A percentile compares a stretch with the other conserved stretches of the same genome.
Evolutionary conservation across 2,329 filamentous ascomycete genomes (phyloP).

Genomic region (Neoarthrinium moseri): DNA sequence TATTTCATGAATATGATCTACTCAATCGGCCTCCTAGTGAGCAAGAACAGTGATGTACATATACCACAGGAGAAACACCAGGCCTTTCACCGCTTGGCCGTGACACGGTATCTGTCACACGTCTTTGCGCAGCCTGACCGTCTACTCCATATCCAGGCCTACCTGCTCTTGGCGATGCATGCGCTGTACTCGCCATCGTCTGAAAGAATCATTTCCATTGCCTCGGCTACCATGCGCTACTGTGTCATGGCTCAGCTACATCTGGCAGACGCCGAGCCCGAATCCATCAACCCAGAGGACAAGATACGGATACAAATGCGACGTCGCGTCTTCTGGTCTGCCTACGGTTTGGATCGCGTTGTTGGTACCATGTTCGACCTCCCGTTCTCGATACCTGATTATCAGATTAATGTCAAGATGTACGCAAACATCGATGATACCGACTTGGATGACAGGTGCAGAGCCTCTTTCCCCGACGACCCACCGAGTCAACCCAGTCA

Average conservation of each 20-base stretch:
- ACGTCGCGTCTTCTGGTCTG: slow-evolving; percentile 9
- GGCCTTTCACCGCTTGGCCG: slow-evolving; percentile 19
- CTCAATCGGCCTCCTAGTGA: slow-evolving; percentile 19
- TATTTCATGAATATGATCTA: slow-evolving; percentile 28
- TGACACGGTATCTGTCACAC: neutral
- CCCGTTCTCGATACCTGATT: slow-evolving; percentile 7
- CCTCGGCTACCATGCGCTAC: slow-evolving; percentile 7
- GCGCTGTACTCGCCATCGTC: slow-evolving; percentile 7
- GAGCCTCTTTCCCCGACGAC: no score
- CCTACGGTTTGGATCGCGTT: slow-evolving; percentile 8
- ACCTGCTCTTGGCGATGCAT: slow-evolving; percentile 6
- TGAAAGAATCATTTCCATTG: slow-evolving; percentile 3
- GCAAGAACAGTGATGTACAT: slow-evolving; percentile 15
- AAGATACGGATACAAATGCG: slow-evolving; percentile 6
- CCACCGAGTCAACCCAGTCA: neutral
- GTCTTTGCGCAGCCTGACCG: slow-evolving; percentile 4
- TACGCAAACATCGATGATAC: slow-evolving; percentile 9
- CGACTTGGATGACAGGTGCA: no score
- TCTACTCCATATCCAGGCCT: slow-evolving; percentile 10
- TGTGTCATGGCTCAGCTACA: slow-evolving; percentile 8
- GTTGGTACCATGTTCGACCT: slow-evolving; percentile 8
- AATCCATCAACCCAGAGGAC: neutral
- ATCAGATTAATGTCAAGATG: slow-evolving; percentile 5
- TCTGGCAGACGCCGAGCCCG: slow-evolving; percentile 6
- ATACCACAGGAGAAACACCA: slow-evolving; percentile 13